Base-by-base conservation (phyloP, 2,329 filamentous ascomycete species). In the Diaporthe sp. region DNA sequence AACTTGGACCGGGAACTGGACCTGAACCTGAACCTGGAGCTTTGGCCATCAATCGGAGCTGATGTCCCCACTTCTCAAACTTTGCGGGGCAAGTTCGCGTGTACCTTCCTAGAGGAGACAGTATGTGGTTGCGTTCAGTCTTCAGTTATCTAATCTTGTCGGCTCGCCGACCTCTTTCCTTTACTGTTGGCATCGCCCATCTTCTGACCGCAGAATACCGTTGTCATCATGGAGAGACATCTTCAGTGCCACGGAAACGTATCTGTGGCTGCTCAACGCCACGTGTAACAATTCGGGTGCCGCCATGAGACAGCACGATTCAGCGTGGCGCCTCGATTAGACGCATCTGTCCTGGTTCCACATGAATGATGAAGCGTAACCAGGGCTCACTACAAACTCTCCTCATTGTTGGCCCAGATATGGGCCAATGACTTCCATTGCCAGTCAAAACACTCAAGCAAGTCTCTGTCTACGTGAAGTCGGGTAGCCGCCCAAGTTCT, bases 31-130 rank as follows among this genome's bases (percentile, higher is more conserved):
- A 22, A 22, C 28, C 17, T 72, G 42, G 57, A 72, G 69, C 55
- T 72, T 42, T 72, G 70, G 44, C 70, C 57, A 72, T 57, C 42
- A 28, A 57, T 31, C 57, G 57, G 69, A 62, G 70, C 70, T 58
- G n/a, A 2, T 67, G 28, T 5, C 68, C 53, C 68, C 70, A 53
- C 57, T 39, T 22, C 37, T 37, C 44, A 55, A 72, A 34, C 57
- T 49, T 53, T 72, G 53, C 31, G 70, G 70, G 70, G 70, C 70
- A 5, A 3, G 22, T 68, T 31, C 57, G 70, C 70, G 39, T 72
- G 70, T 65, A 72, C 70, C 70, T 72, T 72, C 70, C 70, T 72
- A 65, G 31, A 72, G 22, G 31, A 44, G 70, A 72, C 17, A 17
- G 2, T 15, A 4, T 39, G 6, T 28, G 25, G 10, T 42, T 49